Percentiles rank a stretch among this genome's conserved stretches.
phyloP scores from a whole-genome alignment of 495 filamentous ascomycete genomes.

The Xylaria longipes region DNA sequence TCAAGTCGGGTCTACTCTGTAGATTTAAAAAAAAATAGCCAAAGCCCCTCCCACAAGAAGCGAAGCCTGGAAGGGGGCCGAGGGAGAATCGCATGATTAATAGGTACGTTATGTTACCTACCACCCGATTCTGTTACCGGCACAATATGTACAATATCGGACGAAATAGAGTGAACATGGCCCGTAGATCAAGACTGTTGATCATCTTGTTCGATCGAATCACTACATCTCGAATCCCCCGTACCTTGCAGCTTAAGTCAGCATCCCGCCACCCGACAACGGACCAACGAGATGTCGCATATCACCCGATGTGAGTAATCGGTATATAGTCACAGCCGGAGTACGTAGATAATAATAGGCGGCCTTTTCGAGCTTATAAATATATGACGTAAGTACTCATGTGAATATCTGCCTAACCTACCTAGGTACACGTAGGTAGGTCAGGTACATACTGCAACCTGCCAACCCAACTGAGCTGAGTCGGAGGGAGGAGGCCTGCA shows the following conservation, averaged over 20 bases:
- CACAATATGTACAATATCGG: background rate
- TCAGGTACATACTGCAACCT: background rate
- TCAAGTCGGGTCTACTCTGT: background rate
- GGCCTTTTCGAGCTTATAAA: background rate
- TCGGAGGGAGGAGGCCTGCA: background rate
- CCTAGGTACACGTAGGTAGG: background rate
- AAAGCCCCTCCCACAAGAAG: background rate
- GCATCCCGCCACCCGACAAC: slow-evolving; percentile 2
- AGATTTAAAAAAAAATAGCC: background rate
- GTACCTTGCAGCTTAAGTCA: slow-evolving; percentile 16
- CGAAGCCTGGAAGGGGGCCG: background rate
- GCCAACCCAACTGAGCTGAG: background rate
- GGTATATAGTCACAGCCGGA: background rate
- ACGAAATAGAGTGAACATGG: background rate
- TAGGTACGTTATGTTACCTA: background rate
- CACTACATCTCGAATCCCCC: background rate
- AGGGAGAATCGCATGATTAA: background rate
- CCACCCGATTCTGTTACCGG: background rate
- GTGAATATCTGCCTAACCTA: background rate
- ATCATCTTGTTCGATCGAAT: slow-evolving; percentile 9
- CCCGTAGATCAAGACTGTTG: background rate
- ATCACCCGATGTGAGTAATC: background rate
- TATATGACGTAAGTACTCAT: background rate
- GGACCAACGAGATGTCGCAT: slow-evolving; percentile 6
- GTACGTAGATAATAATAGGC: background rate